phyloP scores from a whole-genome alignment of 805 yeast species.

The Ogataea sp. region DNA sequence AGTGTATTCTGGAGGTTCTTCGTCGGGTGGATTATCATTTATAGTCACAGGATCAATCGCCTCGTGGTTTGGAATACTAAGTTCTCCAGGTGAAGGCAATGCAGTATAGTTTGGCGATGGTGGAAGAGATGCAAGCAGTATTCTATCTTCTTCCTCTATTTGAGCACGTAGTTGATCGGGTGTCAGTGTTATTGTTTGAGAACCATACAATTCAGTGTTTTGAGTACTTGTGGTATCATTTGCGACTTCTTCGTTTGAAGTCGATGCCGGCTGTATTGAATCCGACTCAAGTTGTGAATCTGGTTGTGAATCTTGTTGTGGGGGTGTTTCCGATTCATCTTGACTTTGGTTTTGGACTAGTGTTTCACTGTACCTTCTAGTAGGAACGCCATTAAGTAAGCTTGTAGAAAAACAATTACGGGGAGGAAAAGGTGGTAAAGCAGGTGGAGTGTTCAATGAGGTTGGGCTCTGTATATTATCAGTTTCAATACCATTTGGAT shows the following conservation, averaged over 20 bases:
- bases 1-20: slow-evolving; percentile 30
- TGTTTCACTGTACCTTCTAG: too few species aligned
- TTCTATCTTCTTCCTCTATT: slow-evolving; percentile 12
- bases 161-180: slow-evolving; percentile 1
- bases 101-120: slow-evolving; percentile 24
- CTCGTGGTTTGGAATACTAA: slow-evolving; percentile 16
- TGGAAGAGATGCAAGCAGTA: slow-evolving; percentile 15
- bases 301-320: too few species aligned
- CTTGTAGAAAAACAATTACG: too few species aligned
- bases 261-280: too few species aligned
- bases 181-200: background rate
- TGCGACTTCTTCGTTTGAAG: too few species aligned
- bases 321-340: background rate
- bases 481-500: background rate
- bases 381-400: too few species aligned
- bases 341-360: too few species aligned
- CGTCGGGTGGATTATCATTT: slow-evolving; percentile 17
- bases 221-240: too few species aligned
- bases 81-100: slow-evolving; percentile 17
- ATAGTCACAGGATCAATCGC: slow-evolving; percentile 19
- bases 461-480: background rate
- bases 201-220: too few species aligned
- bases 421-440: background rate
- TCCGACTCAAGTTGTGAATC: too few species aligned
- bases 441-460: background rate